Evolutionary conservation across 306 rosid genomes (phyloP).

Genomic region (Astragalus membranaceus): DNA sequence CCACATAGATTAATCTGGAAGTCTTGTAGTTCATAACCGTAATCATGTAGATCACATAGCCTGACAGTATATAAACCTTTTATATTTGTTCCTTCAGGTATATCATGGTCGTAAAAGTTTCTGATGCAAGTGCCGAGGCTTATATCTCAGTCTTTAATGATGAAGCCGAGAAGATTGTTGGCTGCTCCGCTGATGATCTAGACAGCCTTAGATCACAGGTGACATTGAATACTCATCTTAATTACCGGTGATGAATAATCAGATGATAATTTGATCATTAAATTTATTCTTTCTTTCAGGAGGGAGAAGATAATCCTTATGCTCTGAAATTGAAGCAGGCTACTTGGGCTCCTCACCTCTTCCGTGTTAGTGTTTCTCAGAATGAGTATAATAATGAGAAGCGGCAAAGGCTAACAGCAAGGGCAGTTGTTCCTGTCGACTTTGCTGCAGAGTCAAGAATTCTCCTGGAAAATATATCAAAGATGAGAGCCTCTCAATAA

Average conservation of each 20-base stretch:
- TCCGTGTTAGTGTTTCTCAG: conserved; percentile 77
- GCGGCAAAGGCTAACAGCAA: conserved; percentile 73
- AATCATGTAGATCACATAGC: neutral
- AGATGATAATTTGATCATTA: neutral
- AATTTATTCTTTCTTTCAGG: conserved; percentile 27
- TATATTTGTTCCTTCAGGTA: conserved; percentile 40
- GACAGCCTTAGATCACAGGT: conserved; percentile 65
- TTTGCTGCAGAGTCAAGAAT: conserved; percentile 69
- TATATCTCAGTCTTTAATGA: conserved; percentile 57
- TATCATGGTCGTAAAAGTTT: conserved; percentile 45
- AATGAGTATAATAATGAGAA: conserved; percentile 76
- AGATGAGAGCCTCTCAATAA: conserved; percentile 42
- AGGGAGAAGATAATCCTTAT: conserved; percentile 49
- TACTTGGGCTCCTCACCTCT: conserved; percentile 75
- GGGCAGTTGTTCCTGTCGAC: conserved; percentile 73
- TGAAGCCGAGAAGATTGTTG: conserved; percentile 69
- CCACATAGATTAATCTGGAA: neutral
- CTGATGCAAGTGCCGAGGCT: conserved; percentile 66
- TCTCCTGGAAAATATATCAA: conserved; percentile 72
- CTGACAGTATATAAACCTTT: neutral
- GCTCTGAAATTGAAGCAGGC: conserved; percentile 62
- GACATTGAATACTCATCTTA: neutral
- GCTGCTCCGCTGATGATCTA: conserved; percentile 84
- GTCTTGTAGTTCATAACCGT: neutral
- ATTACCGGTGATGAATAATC: neutral